Conservation (phyloP, 2,329 filamentous ascomycete genomes). For the Cercospora sp. region DNA sequence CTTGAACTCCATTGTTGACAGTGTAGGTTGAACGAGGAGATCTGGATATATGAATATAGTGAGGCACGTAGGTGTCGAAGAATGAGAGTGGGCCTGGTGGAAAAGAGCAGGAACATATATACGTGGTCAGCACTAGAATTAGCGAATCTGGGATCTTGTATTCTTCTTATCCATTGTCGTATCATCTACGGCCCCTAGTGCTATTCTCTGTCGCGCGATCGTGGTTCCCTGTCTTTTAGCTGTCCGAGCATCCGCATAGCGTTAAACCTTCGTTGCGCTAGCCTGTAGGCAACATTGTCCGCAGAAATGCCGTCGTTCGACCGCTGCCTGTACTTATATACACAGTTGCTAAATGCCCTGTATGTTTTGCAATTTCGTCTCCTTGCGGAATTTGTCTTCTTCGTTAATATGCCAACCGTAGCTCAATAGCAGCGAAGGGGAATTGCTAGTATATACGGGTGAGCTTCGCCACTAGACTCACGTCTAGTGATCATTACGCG, state of each 20-base stretch:
- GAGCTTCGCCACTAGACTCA: no score
- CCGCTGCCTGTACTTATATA: background rate
- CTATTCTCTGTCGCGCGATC: background rate
- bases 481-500: background rate
- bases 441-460: background rate
- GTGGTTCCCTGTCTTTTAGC: background rate
- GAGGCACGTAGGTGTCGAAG: background rate
- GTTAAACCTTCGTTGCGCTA: background rate
- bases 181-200: no score
- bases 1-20: background rate
- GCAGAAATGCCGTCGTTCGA: background rate
- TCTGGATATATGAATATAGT: background rate
- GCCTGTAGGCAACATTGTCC: background rate
- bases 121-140: background rate
- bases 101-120: background rate
- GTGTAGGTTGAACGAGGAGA: background rate
- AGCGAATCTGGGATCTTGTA: no score
- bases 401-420: background rate
- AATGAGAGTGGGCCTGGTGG: background rate
- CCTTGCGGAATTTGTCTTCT: background rate
- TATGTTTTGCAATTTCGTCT: background rate
- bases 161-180: no score
- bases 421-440: background rate
- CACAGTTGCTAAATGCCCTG: background rate
- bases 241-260: background rate